Evolutionary conservation across 768 basidiomycete genomes (phyloP), one percentile per base, ranked within the genome.

Genomic region (Hypholoma sublateritium): DNA sequence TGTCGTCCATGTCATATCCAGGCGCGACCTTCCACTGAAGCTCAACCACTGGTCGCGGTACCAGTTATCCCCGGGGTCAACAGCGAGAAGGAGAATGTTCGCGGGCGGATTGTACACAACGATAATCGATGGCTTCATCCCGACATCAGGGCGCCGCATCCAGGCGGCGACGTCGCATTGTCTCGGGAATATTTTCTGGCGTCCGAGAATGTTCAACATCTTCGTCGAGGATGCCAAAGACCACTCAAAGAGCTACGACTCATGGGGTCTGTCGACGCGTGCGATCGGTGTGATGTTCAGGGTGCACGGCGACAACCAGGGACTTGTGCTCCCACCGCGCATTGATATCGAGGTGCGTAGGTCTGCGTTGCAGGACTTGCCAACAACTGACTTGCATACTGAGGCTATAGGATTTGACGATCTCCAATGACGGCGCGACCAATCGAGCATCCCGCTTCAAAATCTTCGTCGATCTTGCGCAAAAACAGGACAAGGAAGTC

Each of bases 391-490:
- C 39, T n/a, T 46, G 46, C 34, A 43, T 35, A 51, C 53, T 51
- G 35, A 53, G 61, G 53, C 56, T 62, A 32, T 72, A 96, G 94
- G 97, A 99, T 81, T 95, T 98, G 25, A 98, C 97, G 28, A 98
- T 99, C 70, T 98, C 97, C 46, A 99, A 99, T 74, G 97, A 98
- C 76, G 97, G 97, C 47, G 97, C 97, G 14, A 98, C 97, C n/a
- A 99, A 95, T 99, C 44, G 93, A 97, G 66, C 94, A 98, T 69
- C 97, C 97, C 24, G 97, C 97, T 4, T 95, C 19, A 89, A 93
- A 61, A 95, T 99, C 60, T 94, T 99, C 62, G 95, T 98, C 46
- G 95, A 98, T 73, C 90, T 99, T 44, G 95, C 97, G 1, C 95
- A 98, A 74, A 98, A 98, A 68, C 95, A 98, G 74, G 97, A 99